These are phyloP conservation scores for Brassica napus DNA, from an alignment of 345 rosid genomes.

Conservation along the genomic window DNA sequence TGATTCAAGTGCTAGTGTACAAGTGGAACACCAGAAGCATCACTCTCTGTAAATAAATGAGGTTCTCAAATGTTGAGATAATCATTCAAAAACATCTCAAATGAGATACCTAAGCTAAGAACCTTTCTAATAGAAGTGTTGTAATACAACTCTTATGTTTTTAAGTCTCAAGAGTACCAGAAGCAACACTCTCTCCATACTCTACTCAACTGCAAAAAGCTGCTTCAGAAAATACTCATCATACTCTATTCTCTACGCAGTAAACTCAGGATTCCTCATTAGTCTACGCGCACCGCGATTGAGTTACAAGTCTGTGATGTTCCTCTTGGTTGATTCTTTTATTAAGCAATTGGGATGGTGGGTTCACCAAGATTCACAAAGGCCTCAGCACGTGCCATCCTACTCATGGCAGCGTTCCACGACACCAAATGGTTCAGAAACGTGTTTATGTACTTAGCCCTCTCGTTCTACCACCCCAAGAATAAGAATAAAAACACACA, in stretches of 20 bases:
- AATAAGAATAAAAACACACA: neutral
- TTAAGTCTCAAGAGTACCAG: neutral
- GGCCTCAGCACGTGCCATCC: constrained; percentile 88
- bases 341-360: constrained; percentile 69
- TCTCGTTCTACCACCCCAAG: constrained; percentile 61
- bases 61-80: neutral
- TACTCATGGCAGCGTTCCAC: constrained; percentile 70
- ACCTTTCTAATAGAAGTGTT: neutral
- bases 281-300: constrained; percentile 48
- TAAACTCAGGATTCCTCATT: constrained; percentile 65
- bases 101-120: neutral
- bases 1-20: constrained; percentile 27
- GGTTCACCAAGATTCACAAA: constrained; percentile 90
- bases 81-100: neutral
- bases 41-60: constrained; percentile 15
- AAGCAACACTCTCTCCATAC: constrained; percentile 34
- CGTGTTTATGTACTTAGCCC: constrained; percentile 59
- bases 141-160: too few species aligned
- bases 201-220: constrained; percentile 47
- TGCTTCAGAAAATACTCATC: constrained; percentile 61
- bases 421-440: constrained; percentile 87
- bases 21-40: constrained; percentile 66
- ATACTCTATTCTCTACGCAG: constrained; percentile 49
- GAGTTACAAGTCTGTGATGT: constrained; percentile 56
- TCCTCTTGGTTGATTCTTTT: constrained; percentile 49